A percentile compares a stretch with the other conserved stretches of the same genome.
Evolutionary conservation across 441 rosid species (phyloP).

Genomic region (Brassica hybrid): DNA sequence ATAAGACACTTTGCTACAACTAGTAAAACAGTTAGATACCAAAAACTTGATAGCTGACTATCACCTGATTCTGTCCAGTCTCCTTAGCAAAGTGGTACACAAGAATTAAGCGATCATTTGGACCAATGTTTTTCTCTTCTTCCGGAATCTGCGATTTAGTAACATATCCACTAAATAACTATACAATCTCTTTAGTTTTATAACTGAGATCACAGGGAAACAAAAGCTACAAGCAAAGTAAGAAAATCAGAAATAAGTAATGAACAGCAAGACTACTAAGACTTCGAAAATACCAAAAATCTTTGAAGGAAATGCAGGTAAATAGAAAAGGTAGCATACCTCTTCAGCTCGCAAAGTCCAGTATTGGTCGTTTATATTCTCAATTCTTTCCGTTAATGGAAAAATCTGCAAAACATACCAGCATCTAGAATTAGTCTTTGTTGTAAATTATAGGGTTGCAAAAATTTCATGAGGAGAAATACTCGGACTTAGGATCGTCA

Average conservation of each 20-base stretch:
- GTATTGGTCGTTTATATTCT: slow-evolving; percentile 77
- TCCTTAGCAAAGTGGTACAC: slow-evolving; percentile 75
- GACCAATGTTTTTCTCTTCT: slow-evolving; percentile 79
- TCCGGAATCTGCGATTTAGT: slow-evolving; percentile 61
- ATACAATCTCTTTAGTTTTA: slow-evolving; percentile 1
- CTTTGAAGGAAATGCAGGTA: neutral
- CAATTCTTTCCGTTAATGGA: slow-evolving; percentile 68
- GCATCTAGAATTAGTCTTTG: neutral
- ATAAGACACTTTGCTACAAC: slow-evolving; percentile 13
- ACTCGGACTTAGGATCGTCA: slow-evolving; percentile 16
- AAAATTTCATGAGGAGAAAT: slow-evolving; percentile 10
- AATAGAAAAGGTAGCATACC: slow-evolving; percentile 40
- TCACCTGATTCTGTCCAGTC: slow-evolving; percentile 71
- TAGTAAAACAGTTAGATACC: neutral
- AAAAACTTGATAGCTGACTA: slow-evolving; percentile 15
- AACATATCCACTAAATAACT: slow-evolving; percentile 9
- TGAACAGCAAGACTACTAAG: slow-evolving; percentile 4
- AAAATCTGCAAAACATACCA: slow-evolving; percentile 58
- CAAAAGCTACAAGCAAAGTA: too few relatives aligned
- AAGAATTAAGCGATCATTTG: slow-evolving; percentile 71
- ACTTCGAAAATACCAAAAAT: neutral
- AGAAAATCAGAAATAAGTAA: too few relatives aligned
- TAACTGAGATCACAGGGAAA: too few relatives aligned
- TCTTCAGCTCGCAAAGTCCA: slow-evolving; percentile 86
- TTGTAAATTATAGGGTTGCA: slow-evolving; percentile 11